A percentile compares a stretch with the other conserved stretches of the same genome.
Evolutionary conservation across 163 green algal genomes (phyloP).

Genomic region (Coccomyxa subellipsoidea): DNA sequence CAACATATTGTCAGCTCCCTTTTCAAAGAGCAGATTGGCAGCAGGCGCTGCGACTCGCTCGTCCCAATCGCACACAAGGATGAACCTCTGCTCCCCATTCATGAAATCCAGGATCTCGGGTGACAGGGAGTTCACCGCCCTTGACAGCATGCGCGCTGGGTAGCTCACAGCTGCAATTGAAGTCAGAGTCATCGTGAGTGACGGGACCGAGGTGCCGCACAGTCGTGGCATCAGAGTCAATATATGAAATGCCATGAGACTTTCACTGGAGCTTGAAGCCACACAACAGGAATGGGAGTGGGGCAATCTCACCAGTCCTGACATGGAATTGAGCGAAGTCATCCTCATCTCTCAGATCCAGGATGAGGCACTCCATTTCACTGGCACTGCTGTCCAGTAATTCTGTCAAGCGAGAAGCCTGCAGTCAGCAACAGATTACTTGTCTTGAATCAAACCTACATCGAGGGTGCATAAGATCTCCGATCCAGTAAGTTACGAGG

Average conservation of each 20-base stretch:
- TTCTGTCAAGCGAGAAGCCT: not conserved
- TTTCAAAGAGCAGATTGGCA: slow-evolving; percentile 23
- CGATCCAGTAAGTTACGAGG: too few relatives aligned
- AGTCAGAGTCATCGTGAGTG: too few relatives aligned
- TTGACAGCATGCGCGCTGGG: slow-evolving; percentile 1
- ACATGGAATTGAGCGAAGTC: not conserved
- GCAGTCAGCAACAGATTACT: too few relatives aligned
- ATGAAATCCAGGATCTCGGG: not conserved
- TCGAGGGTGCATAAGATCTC: too few relatives aligned
- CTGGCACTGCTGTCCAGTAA: not conserved
- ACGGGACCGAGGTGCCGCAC: too few relatives aligned
- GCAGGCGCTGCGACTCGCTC: slow-evolving; percentile 14
- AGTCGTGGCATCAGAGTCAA: too few relatives aligned
- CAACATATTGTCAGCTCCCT: slow-evolving; percentile 22
- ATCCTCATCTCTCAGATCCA: not conserved
- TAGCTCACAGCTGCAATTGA: not conserved
- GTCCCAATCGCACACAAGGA: slow-evolving; percentile 15
- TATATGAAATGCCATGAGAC: too few relatives aligned
- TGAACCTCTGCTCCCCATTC: slow-evolving; percentile 13
- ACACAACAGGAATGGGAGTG: too few relatives aligned
- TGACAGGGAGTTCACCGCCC: not conserved
- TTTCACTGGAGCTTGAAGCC: too few relatives aligned
- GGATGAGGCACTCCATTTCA: not conserved
- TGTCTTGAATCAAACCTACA: too few relatives aligned
- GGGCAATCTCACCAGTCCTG: not conserved